Base-by-base conservation (phyloP, 2,329 filamentous ascomycete species). In the Zalaria sp. region DNA sequence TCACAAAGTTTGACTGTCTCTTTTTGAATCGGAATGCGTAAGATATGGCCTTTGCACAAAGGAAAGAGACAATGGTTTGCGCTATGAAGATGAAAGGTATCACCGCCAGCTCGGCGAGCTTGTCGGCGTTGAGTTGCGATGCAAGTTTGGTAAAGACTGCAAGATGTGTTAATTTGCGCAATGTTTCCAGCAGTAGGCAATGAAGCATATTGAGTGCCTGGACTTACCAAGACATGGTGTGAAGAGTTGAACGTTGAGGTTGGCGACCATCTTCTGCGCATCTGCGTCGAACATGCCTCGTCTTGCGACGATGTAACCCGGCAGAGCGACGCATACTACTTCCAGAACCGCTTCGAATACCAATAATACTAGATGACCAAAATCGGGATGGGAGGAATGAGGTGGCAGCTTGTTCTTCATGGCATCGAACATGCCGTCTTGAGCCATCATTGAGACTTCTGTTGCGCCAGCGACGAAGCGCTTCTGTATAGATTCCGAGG, bases 311-410 rank as follows among this genome's bases (percentile, higher is more conserved):
- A 98, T 81, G 64, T 95, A 98, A 27, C 91, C 91, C 0, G 91
- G 91, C 51, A 95, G 65, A 60, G 83, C 89, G 59, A 98, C 88
- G 58, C 88, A 96, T 39, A 98, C 83, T 25, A 96, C 89, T 58
- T 95, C 87, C 55, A 95, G 71, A 27, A 95, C 88, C 7, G 91
- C 91, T 64, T 93, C 88, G 55, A 94, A 94, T 51, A 96, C 88
- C 45, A 94, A 78, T 26, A 93, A 69, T 34, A 79, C 72, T 27
- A 94, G 71, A 53, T 87, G 73, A 43, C 67, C 68, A 48, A 86
- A 69, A 40, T 81, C 71, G 9, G 81, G 80, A 49, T 85, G 79
- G 40, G 59, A 58, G 35, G 55, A 54, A 48, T 65, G 63, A 18
- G 18, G 18, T 2, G 18, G 18, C 11, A 51, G 49, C 41, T 35